These are phyloP conservation scores for Huntiella moniliformis DNA, from an alignment of 2,329 filamentous ascomycete species.

Conservation along the genomic window DNA sequence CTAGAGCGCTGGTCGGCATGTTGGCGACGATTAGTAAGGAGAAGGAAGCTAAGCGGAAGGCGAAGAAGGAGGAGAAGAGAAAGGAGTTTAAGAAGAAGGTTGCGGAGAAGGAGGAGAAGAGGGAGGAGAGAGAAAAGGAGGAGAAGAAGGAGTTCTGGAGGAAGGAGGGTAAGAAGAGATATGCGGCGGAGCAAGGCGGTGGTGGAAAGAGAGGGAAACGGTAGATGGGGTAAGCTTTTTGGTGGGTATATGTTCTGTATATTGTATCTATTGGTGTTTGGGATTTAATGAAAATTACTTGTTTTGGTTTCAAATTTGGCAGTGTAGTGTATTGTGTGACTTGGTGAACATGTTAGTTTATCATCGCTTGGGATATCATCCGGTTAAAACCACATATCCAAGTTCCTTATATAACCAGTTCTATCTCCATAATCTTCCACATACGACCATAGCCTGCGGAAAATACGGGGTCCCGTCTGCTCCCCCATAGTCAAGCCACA, in stretches of 20 bases:
- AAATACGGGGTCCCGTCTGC: no score
- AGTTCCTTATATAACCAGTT: no score
- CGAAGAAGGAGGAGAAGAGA: slow-evolving; percentile 75
- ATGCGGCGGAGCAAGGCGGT: slow-evolving; percentile 23
- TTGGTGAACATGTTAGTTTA: no score
- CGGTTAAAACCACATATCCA: no score
- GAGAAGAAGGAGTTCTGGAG: slow-evolving; percentile 89
- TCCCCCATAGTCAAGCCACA: no score
- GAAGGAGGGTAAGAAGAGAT: slow-evolving; percentile 61
- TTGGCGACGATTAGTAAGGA: slow-evolving; percentile 80
- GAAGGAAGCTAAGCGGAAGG: slow-evolving; percentile 63
- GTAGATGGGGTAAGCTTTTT: background rate
- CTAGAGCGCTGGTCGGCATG: slow-evolving; percentile 79
- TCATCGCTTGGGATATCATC: no score
- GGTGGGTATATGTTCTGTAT: background rate
- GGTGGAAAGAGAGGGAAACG: slow-evolving; percentile 18
- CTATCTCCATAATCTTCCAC: no score
- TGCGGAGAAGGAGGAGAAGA: slow-evolving; percentile 66
- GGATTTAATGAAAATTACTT: background rate
- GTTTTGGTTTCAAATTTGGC: background rate
- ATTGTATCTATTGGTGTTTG: background rate
- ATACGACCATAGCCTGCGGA: no score
- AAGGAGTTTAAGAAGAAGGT: slow-evolving; percentile 68
- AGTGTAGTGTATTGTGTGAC: background rate
- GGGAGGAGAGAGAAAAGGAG: slow-evolving; percentile 66